A percentile compares a stretch with the other conserved stretches of the same genome.
phyloP scores from a whole-genome alignment of 169 alveolate genomes.

The Fabrea salina region DNA sequence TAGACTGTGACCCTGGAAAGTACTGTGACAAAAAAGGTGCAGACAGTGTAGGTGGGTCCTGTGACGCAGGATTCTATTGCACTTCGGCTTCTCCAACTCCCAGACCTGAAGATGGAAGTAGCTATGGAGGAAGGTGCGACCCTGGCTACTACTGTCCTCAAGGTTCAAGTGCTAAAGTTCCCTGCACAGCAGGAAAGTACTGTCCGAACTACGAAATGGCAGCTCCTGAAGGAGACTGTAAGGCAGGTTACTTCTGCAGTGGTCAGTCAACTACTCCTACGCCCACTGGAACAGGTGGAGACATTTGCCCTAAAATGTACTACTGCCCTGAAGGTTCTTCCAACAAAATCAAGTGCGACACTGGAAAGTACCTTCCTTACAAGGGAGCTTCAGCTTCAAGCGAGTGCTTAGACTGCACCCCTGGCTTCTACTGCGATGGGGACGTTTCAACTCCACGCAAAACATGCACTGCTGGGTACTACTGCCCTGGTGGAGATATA shows the following conservation, averaged over 20 bases:
- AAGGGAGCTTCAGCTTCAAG: slow-evolving; percentile 49
- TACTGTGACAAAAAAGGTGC: slow-evolving; percentile 37
- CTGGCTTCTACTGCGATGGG: slow-evolving; percentile 60
- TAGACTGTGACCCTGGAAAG: slow-evolving; percentile 33
- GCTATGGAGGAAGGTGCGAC: slow-evolving; percentile 49
- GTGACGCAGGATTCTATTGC: slow-evolving; percentile 62
- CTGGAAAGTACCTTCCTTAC: slow-evolving; percentile 55
- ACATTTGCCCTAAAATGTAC: slow-evolving; percentile 41
- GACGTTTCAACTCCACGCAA: slow-evolving; percentile 35
- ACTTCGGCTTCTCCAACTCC: slow-evolving; percentile 52
- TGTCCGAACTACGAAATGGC: slow-evolving; percentile 48
- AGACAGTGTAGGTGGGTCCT: slow-evolving; percentile 12
- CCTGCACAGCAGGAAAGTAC: slow-evolving; percentile 64
- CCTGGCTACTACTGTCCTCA: slow-evolving; percentile 66
- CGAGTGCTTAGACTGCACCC: slow-evolving; percentile 54
- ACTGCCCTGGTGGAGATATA: slow-evolving; percentile 63
- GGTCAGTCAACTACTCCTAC: slow-evolving; percentile 21
- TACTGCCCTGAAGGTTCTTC: slow-evolving; percentile 59
- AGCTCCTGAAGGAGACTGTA: slow-evolving; percentile 44
- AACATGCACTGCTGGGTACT: slow-evolving; percentile 61
- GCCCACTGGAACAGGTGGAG: slow-evolving; percentile 41
- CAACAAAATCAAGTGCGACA: slow-evolving; percentile 24
- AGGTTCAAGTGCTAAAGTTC: slow-evolving; percentile 39
- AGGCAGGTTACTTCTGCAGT: slow-evolving; percentile 67
- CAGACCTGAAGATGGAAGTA: slow-evolving; percentile 45